Evolutionary conservation across 192 early-diverging fungal genomes (phyloP).

Genomic region (Spinellus fusiger): DNA sequence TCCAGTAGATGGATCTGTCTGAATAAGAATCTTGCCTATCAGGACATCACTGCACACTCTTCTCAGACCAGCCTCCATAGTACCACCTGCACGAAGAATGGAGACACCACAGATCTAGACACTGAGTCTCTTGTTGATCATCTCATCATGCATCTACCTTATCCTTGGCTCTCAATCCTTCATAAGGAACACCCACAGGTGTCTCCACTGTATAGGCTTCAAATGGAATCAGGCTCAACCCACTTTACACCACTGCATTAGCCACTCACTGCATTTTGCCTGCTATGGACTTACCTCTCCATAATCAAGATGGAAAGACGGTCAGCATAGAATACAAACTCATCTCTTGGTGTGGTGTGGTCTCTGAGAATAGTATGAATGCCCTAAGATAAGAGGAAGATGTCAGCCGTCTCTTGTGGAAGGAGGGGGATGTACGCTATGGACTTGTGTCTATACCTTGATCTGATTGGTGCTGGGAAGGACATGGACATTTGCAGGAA

Average conservation of each 20-base stretch:
- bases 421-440: background rate
- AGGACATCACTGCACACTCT: slow-evolving; percentile 74
- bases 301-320: slow-evolving; percentile 80
- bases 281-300: slow-evolving; percentile 55
- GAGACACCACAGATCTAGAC: slow-evolving; percentile 68
- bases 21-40: slow-evolving; percentile 89
- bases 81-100: slow-evolving; percentile 81
- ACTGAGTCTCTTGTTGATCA: background rate
- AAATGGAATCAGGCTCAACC: slow-evolving; percentile 9
- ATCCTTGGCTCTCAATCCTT: slow-evolving; percentile 8
- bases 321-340: slow-evolving; percentile 92
- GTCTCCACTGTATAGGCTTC: slow-evolving; percentile 8
- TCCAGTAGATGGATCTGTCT: slow-evolving; percentile 68
- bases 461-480: slow-evolving; percentile 51
- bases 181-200: slow-evolving; percentile 5
- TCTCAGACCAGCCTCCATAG: slow-evolving; percentile 84
- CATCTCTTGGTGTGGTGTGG: slow-evolving; percentile 58
- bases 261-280: background rate
- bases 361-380: slow-evolving; percentile 84
- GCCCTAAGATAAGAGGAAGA: slow-evolving; percentile 32
- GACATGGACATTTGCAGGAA: slow-evolving; percentile 42
- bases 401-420: no score
- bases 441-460: slow-evolving; percentile 33
- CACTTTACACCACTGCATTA: slow-evolving; percentile 3
- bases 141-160: slow-evolving; percentile 11